Conservation (phyloP, 1,139 yeast species). For the Debaryomycetaceae sp. region DNA sequence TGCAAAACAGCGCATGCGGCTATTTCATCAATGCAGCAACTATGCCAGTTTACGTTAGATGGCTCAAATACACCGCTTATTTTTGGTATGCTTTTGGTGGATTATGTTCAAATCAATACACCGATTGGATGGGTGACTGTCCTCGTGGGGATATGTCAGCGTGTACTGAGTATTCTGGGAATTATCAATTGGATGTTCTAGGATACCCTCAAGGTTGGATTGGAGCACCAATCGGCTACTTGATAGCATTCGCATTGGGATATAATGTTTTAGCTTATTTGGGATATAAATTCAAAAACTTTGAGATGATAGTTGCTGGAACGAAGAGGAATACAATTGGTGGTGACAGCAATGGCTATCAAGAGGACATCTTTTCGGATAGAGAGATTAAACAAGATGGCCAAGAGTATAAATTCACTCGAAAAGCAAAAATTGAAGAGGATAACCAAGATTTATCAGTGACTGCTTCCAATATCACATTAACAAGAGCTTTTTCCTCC, state of each 20-base stretch:
- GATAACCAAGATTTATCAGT: conserved; percentile 16
- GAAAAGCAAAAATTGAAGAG: neutral
- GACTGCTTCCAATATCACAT: conserved; percentile 18
- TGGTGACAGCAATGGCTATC: conserved; percentile 22
- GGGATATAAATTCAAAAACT: conserved; percentile 43
- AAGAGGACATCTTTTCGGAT: conserved; percentile 2
- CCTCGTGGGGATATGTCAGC: conserved; percentile 25
- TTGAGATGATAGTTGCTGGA: conserved; percentile 53
- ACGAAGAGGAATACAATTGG: conserved; percentile 34
- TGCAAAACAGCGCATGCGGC: conserved; percentile 79
- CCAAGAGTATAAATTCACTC: conserved; percentile 3
- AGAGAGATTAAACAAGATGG: conserved; percentile 5
- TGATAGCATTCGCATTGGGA: conserved; percentile 58
- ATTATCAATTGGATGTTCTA: conserved; percentile 48
- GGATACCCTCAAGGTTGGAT: conserved; percentile 69
- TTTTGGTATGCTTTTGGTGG: conserved; percentile 81
- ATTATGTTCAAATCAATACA: conserved; percentile 60
- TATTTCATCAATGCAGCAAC: conserved; percentile 70
- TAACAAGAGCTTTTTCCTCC: conserved; percentile 6
- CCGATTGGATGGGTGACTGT: conserved; percentile 60
- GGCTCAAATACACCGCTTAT: conserved; percentile 75
- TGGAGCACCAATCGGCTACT: conserved; percentile 60
- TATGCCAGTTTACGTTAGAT: conserved; percentile 82
- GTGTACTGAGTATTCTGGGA: conserved; percentile 50
- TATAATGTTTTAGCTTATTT: conserved; percentile 49